Conservation (phyloP, 2,329 filamentous ascomycete species). For the Arthrobotrys sphaeroides region DNA sequence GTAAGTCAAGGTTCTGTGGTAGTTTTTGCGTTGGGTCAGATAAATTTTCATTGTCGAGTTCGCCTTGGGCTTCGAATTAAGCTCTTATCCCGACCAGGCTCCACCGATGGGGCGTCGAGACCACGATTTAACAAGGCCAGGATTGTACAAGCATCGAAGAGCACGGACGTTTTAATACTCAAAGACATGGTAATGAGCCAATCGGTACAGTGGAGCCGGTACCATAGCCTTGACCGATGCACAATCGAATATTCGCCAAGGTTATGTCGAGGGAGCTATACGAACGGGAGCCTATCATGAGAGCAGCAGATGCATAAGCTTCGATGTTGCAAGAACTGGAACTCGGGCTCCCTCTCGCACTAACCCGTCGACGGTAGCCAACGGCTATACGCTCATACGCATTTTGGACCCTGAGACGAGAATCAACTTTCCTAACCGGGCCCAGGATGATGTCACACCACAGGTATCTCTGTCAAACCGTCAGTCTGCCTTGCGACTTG, state of each 20-base stretch:
- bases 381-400: too few relatives aligned
- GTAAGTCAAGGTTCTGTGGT: neutral
- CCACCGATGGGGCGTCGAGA: too few relatives aligned
- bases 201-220: too few relatives aligned
- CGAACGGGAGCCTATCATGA: neutral
- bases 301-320: neutral
- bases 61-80: too few relatives aligned
- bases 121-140: too few relatives aligned
- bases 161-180: too few relatives aligned
- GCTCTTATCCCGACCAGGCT: too few relatives aligned
- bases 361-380: neutral
- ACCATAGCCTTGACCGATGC: too few relatives aligned
- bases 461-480: neutral
- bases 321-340: neutral
- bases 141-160: too few relatives aligned
- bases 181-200: too few relatives aligned
- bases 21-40: conserved; percentile 15
- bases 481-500: conserved; percentile 49
- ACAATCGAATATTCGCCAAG: neutral
- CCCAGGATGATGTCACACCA: conserved; percentile 26
- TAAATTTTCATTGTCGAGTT: neutral
- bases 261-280: neutral
- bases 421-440: neutral
- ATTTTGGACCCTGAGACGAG: conserved; percentile 7
- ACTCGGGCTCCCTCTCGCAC: neutral